Conservation (phyloP, 306 rosid species). For the Citrullus amarus region DNA sequence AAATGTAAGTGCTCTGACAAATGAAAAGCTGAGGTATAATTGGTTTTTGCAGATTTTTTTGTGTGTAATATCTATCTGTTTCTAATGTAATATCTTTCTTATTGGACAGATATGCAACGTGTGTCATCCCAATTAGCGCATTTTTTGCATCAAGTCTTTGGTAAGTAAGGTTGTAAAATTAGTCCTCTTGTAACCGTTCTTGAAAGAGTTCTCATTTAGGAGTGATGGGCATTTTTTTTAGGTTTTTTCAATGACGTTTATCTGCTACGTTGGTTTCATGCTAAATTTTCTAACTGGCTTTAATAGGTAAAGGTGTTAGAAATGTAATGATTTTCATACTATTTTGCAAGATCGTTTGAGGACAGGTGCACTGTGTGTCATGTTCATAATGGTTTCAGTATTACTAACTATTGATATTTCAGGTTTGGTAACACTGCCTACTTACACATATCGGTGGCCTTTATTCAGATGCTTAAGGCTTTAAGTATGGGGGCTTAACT, state of each 20-base stretch:
- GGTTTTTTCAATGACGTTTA: not conserved
- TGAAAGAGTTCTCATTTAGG: not conserved
- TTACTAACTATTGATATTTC: constrained; percentile 5
- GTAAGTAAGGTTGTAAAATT: constrained; percentile 32
- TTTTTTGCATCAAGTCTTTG: constrained; percentile 96
- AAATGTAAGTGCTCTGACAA: constrained; percentile 55
- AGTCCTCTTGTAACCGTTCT: not conserved
- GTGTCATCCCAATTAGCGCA: constrained; percentile 90
- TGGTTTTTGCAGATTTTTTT: not conserved
- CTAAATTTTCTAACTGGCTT: not conserved
- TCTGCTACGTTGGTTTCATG: not conserved
- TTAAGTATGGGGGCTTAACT: constrained; percentile 37
- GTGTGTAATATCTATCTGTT: not conserved
- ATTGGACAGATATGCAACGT: constrained; percentile 73
- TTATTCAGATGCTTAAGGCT: constrained; percentile 99
- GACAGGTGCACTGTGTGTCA: not conserved
- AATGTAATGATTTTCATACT: not conserved
- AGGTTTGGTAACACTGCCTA: constrained; percentile 99
- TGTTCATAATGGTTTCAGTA: not conserved
- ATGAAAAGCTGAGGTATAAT: not conserved
- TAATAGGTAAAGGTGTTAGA: not conserved
- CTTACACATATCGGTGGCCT: constrained; percentile 94
- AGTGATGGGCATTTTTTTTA: not conserved
- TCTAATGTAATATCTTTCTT: not conserved
- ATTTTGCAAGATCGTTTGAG: not conserved